Base-by-base conservation (phyloP, 352 stramenopile genomes). In the Pythium oligandrum region DNA sequence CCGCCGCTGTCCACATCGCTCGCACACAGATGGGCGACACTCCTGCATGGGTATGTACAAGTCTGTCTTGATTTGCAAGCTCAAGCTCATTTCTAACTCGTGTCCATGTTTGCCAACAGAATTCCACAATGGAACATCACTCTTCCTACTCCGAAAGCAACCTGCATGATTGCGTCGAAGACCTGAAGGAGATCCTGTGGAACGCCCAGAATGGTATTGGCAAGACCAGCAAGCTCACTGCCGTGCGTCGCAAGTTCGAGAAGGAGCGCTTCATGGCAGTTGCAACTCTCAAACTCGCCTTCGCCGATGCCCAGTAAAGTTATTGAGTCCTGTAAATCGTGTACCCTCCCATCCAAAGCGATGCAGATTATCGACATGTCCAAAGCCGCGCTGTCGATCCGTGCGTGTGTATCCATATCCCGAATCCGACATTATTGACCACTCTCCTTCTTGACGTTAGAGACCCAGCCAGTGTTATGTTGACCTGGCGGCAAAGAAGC, bases 1-100 rank as follows among this genome's bases (percentile, higher is more conserved):
- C 97, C 32, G 89, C 96, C 4, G 95, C 97, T 35, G 95, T 99
- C 26, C 97, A 98, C 63, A 93, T 99, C 63, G 97, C 98, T 6
- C 76, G 80, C 33, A 84, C 70, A 32, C 78, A 92, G 45, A 92
- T 95, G 84, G 59, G 68, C 11, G 78, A 88, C 47, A 51, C 76
- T 12, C 84, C 84, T 37, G 74, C 67, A 44, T 95, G 84, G 84
- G 82, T 93, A 78, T 42, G 75, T 79, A 35, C 11, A 31, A 9
- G 3, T 26, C 11, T 33, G 37, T 9, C 52, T 39, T 57, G 10
- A 52, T 42, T 70, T 48, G 67, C 34, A 26, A 10, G 12, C 35
- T 5, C 10, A 35, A 35, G 43, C 17, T 9, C 35, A 43, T 31
- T 62, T 3, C 51, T 42, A 37, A 52, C 44, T 55, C n/a, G 51